A percentile compares a stretch with the other conserved stretches of the same genome.
Evolutionary conservation across 2,329 filamentous ascomycete species (phyloP).

Genomic region (Colletotrichum zoysiae): DNA sequence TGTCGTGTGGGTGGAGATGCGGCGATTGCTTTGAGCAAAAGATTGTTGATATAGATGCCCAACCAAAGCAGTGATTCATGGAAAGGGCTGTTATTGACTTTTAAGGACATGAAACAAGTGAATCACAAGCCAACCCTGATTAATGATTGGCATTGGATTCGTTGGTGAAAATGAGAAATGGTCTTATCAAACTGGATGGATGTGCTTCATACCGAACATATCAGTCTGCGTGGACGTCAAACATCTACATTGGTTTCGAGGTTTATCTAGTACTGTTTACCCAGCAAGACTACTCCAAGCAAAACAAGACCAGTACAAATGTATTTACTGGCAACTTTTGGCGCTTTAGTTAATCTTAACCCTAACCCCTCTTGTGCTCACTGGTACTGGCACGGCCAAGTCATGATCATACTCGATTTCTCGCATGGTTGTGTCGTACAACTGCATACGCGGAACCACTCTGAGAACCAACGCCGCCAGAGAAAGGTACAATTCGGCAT

Average conservation of each 20-base stretch:
- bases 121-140: background rate
- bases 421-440: slow-evolving; percentile 47
- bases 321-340: background rate
- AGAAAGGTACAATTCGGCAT: slow-evolving; percentile 47
- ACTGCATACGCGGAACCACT: slow-evolving; percentile 46
- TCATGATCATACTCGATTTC: slow-evolving; percentile 48
- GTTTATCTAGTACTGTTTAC: background rate
- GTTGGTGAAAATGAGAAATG: too few species aligned
- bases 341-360: slow-evolving; percentile 6
- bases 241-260: too few species aligned
- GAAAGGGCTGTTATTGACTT: background rate
- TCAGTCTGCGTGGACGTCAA: background rate
- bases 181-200: too few species aligned
- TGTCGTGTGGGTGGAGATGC: background rate
- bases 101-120: background rate
- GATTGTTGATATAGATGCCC: background rate
- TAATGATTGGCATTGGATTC: too few species aligned
- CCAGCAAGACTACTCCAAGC: background rate
- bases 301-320: background rate
- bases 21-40: background rate
- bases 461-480: slow-evolving; percentile 46
- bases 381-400: slow-evolving; percentile 43
- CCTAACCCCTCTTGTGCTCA: slow-evolving; percentile 41
- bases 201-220: too few species aligned
- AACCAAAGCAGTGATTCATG: background rate